phyloP scores from a whole-genome alignment of 768 basidiomycete species.

The Amanita phalloides region DNA sequence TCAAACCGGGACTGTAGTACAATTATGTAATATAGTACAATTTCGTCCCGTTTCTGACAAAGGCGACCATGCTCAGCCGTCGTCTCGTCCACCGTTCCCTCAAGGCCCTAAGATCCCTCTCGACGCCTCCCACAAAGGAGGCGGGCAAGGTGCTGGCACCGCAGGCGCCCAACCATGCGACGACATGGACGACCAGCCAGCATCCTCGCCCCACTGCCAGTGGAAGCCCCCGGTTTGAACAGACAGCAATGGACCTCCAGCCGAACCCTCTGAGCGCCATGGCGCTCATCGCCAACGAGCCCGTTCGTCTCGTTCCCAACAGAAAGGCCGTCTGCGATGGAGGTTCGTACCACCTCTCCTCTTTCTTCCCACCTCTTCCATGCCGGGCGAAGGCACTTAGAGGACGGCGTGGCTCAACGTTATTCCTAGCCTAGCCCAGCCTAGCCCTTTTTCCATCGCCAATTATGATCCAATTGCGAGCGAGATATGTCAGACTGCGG shows the following conservation, averaged over 20 bases:
- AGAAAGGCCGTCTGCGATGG: conserved; percentile 92
- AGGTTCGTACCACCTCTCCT: conserved; percentile 42
- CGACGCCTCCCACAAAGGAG: conserved; percentile 16
- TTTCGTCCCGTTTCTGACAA: background rate
- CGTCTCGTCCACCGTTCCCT: conserved; percentile 22
- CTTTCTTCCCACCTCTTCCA: background rate
- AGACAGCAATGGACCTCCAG: conserved; percentile 79
- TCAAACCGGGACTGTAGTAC: too few relatives aligned
- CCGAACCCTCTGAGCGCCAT: conserved; percentile 87
- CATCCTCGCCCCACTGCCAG: conserved; percentile 47
- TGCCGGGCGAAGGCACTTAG: background rate
- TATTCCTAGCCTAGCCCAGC: too few relatives aligned
- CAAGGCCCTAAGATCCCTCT: conserved; percentile 16
- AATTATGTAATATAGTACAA: background rate
- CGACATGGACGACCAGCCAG: conserved; percentile 84
- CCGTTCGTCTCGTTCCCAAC: conserved; percentile 69
- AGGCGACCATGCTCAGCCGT: conserved; percentile 27
- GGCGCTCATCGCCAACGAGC: conserved; percentile 80
- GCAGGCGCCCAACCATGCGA: conserved; percentile 77
- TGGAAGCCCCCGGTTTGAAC: conserved; percentile 82
- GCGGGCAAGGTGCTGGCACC: conserved; percentile 24
- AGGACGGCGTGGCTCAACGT: too few relatives aligned
- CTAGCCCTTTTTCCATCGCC: too few relatives aligned
- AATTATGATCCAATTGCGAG: too few relatives aligned
- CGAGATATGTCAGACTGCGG: too few relatives aligned